Base-by-base conservation (phyloP, 2,329 filamentous ascomycete species). In the Lecanoromycetidae sp. region DNA sequence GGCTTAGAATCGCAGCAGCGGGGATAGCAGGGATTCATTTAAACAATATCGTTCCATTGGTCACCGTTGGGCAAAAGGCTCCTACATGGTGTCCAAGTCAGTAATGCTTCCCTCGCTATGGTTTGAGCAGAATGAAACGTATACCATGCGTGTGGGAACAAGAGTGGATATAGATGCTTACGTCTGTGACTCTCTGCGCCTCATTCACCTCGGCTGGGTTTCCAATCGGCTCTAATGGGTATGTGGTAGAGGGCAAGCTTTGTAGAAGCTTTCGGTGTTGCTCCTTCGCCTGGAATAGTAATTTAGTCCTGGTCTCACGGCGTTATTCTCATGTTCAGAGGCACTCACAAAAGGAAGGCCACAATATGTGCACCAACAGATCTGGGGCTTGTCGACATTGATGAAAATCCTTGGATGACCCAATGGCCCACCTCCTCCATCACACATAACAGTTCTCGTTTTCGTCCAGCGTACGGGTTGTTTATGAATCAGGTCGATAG, bases 381-480 rank as follows among this genome's bases (percentile, higher is more conserved):
- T 94, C 72, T 96, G 81, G 35, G 91, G 85, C 75, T 95, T 96
- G 69, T 98, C 91, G 56, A 84, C 82, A 70, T 98, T 98, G 77
- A 98, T 98, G 66, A 87, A 98, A 68, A 98, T 83, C 61, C 79
- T 78, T 41, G 91, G 91, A 66, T 98, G 91, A 35, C 91, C 91
- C 46, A 85, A 71, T 26, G 88, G 82, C 37, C 90, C 91, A 56
- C 88, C 88, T 50, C 90, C 91, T 49, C 91, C 91, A 60, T 96
- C 88, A 63, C 91, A 98, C 36, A 80, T 80, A 43, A 93, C 90
- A 40, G 84, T 67, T 52, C 80, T 77, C 54, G 85, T 76, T 63
- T 94, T 82, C 50, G 82, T 85, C 90, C 91, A 98, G 65, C 79
- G 77, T 29, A 98, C 91, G 17, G 88, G 90, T 67, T 95, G 84